Percentiles rank a stretch among this genome's conserved stretches.
phyloP scores from a whole-genome alignment of 225 moss, liverwort and hornwort genomes.

The Lunularia cruciata region DNA sequence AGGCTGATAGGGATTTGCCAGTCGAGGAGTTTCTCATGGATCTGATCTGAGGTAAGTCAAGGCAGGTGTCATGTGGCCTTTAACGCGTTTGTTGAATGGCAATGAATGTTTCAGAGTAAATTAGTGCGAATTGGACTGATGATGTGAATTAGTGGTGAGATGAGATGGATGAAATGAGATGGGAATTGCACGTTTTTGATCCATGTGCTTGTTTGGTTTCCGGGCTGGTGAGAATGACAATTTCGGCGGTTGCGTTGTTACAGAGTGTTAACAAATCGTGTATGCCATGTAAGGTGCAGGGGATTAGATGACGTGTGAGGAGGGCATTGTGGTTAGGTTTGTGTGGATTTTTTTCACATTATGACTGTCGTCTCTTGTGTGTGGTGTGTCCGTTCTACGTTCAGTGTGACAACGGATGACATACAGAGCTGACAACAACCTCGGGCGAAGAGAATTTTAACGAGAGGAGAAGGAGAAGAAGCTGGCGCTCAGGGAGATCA shows the following conservation, averaged over 20 bases:
- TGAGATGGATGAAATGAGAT: not conserved
- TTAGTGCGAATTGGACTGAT: no score
- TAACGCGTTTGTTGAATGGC: conserved; percentile 47
- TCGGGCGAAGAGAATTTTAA: not conserved
- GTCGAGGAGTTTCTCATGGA: conserved; percentile 50
- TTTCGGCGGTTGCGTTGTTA: no score
- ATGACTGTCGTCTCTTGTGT: not conserved
- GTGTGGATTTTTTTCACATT: not conserved
- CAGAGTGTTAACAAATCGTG: not conserved
- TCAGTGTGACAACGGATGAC: no score
- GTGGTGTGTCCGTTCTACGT: not conserved
- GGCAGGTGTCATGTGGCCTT: conserved; percentile 37
- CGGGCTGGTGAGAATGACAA: no score
- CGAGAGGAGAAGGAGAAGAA: not conserved
- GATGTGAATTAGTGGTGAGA: no score
- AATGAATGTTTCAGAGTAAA: no score
- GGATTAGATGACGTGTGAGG: no score
- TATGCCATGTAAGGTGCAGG: no score
- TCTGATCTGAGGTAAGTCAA: not conserved
- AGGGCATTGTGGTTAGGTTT: no score
- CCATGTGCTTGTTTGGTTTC: not conserved
- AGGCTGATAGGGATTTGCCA: no score
- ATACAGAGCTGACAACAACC: not conserved
- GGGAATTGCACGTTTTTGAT: not conserved
- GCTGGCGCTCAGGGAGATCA: conserved; percentile 14